Conservation (phyloP, 1,284 basidiomycete genomes). For the Xerocomus amazonicus region DNA sequence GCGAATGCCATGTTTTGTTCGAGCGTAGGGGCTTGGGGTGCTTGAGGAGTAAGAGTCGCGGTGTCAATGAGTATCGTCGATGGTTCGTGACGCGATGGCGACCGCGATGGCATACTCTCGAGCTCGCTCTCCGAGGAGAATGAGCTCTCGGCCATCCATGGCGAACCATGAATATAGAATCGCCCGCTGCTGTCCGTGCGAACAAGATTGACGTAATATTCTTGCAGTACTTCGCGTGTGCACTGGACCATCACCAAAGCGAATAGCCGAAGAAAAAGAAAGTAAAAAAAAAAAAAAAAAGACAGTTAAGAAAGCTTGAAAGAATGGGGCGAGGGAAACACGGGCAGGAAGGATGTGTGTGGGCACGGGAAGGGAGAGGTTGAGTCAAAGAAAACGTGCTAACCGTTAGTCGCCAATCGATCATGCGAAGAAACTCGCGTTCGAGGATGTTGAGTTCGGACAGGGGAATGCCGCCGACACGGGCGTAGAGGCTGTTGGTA, state of each 20-base stretch:
- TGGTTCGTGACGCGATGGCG: conserved; percentile 35
- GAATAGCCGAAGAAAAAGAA: conserved; percentile 12
- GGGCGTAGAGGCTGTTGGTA: conserved; percentile 89
- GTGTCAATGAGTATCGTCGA: conserved; percentile 53
- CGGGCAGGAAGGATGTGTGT: not conserved
- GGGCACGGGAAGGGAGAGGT: not conserved
- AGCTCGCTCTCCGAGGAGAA: conserved; percentile 48
- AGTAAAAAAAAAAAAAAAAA: too few relatives aligned
- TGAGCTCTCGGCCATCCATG: conserved; percentile 7
- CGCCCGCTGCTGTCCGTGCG: conserved; percentile 64
- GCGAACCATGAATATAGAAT: conserved; percentile 49
- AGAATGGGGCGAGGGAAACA: not conserved
- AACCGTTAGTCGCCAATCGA: conserved; percentile 91
- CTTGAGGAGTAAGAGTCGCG: conserved; percentile 44
- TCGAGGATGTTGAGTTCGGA: conserved; percentile 90
- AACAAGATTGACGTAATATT: conserved; percentile 82
- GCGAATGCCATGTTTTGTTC: conserved; percentile 82
- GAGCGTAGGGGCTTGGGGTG: conserved; percentile 57
- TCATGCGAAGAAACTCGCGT: conserved; percentile 84
- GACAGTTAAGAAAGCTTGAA: conserved; percentile 23
- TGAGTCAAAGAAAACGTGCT: conserved; percentile 39
- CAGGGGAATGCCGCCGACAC: conserved; percentile 89
- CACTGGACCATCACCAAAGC: conserved; percentile 45
- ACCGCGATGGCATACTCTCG: conserved; percentile 55
- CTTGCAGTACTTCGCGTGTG: conserved; percentile 74